phyloP scores from a whole-genome alignment of 108 stramenopile species.

The Nitzschia putrida region DNA sequence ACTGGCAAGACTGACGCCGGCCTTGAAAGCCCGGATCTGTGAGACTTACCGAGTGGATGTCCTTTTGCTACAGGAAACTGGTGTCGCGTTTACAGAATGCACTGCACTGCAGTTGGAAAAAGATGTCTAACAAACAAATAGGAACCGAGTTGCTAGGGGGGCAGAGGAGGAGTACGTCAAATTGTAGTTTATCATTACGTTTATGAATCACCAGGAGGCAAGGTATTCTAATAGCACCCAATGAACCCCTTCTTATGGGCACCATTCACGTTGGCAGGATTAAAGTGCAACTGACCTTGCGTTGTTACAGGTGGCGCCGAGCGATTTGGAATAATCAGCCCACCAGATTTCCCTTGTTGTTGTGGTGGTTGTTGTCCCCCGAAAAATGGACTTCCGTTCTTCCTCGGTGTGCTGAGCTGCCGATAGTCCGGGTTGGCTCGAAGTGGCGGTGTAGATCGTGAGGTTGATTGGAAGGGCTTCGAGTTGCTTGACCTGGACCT shows the following conservation, averaged over 20 bases:
- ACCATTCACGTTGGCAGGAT: not conserved
- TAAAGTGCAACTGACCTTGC: not conserved
- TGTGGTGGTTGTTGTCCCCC: too few relatives aligned
- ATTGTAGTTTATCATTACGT: too few relatives aligned
- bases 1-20: slow-evolving; percentile 1
- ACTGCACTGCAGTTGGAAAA: too few relatives aligned
- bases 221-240: slow-evolving; percentile 4
- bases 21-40: slow-evolving; percentile 11
- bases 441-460: not conserved
- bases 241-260: slow-evolving; percentile 4
- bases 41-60: slow-evolving; percentile 11
- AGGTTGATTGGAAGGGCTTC: slow-evolving; percentile 15
- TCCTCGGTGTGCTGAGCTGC: slow-evolving; percentile 3
- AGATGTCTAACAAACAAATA: too few relatives aligned
- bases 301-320: not conserved
- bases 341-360: not conserved
- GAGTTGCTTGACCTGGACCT: not conserved
- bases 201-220: too few relatives aligned
- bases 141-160: too few relatives aligned
- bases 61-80: slow-evolving; percentile 4
- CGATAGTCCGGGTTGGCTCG: slow-evolving; percentile 21
- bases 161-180: too few relatives aligned
- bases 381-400: not conserved
- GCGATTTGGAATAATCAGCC: not conserved
- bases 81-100: not conserved